Evolutionary conservation across 352 stramenopile species (phyloP).

Genomic region (Pythium graminicola): DNA sequence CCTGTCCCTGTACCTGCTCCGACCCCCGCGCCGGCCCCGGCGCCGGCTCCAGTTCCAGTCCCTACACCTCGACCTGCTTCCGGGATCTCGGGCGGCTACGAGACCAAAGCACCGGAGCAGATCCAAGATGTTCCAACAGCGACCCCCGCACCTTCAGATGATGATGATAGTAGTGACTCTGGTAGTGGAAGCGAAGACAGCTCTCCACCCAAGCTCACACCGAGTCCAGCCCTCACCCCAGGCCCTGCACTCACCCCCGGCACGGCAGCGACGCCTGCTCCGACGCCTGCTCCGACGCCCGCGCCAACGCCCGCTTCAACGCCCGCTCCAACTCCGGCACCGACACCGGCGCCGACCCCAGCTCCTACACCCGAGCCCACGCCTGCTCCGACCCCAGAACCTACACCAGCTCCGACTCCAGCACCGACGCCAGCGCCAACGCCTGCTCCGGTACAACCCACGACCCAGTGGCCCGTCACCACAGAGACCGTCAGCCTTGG

Average conservation of each 20-base stretch:
- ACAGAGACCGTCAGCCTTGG: conserved; percentile 33
- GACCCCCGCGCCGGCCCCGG: neutral
- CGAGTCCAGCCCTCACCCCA: neutral
- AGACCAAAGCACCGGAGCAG: conserved; percentile 3
- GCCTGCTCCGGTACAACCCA: conserved; percentile 12
- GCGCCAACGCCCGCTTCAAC: neutral
- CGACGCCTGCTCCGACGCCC: neutral
- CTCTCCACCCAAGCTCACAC: neutral
- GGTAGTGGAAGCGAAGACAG: neutral
- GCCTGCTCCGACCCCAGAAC: neutral
- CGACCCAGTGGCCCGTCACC: conserved; percentile 42
- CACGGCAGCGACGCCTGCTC: neutral
- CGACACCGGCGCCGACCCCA: neutral
- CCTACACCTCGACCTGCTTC: no score
- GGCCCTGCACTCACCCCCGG: neutral
- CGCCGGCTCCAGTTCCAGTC: no score
- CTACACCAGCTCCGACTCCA: neutral
- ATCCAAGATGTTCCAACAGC: neutral
- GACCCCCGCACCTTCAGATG: neutral
- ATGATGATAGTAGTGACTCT: neutral
- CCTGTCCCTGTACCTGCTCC: neutral
- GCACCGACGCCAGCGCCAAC: conserved; percentile 10
- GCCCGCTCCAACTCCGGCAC: neutral
- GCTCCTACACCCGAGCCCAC: neutral
- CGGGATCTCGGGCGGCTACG: neutral